phyloP scores from a whole-genome alignment of 768 basidiomycete genomes.

The Lactarius hengduanensis region DNA sequence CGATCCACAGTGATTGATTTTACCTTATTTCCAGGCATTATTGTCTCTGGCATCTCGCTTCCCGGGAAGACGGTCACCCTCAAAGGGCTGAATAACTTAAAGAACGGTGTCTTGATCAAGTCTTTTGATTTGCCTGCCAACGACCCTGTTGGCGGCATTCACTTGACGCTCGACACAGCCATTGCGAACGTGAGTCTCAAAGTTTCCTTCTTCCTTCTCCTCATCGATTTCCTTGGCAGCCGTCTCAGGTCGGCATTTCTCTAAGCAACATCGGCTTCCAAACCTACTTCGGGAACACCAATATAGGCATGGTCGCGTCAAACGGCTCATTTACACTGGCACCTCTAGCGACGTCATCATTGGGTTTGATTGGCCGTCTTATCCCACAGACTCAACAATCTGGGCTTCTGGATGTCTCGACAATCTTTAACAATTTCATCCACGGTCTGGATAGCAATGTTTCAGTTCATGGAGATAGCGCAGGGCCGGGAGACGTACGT shows the following conservation, averaged over 20 bases:
- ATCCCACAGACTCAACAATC: conserved; percentile 54
- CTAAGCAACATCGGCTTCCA: conserved; percentile 61
- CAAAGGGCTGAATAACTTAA: conserved; percentile 68
- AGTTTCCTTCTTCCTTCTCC: background rate
- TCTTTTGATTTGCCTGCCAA: conserved; percentile 69
- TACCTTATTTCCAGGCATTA: conserved; percentile 44
- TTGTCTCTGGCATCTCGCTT: conserved; percentile 54
- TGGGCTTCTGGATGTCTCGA: conserved; percentile 58
- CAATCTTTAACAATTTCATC: conserved; percentile 69
- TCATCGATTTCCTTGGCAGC: conserved; percentile 40
- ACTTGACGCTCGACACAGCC: conserved; percentile 59
- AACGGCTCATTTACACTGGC: conserved; percentile 50
- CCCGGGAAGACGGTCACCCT: conserved; percentile 57
- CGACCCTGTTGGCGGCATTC: conserved; percentile 70
- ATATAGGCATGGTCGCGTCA: conserved; percentile 59
- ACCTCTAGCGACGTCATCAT: conserved; percentile 50
- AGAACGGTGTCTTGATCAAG: conserved; percentile 59
- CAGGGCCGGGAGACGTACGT: conserved; percentile 55
- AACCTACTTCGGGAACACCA: conserved; percentile 49
- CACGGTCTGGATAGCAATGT: conserved; percentile 63
- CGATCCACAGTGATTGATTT: background rate
- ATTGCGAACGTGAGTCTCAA: conserved; percentile 52
- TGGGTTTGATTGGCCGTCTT: conserved; percentile 61
- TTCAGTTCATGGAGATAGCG: conserved; percentile 56
- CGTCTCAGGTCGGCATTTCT: conserved; percentile 72